These are phyloP conservation scores for Talaromyces sp. DNA, from an alignment of 2,329 filamentous ascomycete species.

Conservation along the genomic window DNA sequence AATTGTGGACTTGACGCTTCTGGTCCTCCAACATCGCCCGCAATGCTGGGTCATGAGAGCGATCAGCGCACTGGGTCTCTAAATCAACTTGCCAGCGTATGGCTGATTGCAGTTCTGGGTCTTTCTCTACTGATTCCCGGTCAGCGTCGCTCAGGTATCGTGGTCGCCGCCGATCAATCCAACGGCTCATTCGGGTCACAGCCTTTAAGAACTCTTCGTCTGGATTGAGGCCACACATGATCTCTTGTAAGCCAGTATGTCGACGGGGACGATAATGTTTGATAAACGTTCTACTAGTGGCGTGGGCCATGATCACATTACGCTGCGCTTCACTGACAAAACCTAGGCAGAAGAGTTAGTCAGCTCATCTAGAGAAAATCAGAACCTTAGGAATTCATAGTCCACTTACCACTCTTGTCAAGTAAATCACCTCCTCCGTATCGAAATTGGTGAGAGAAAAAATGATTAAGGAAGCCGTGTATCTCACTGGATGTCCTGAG, in stretches of 20 bases:
- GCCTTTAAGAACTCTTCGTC: slow-evolving; percentile 17
- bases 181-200: too few species aligned
- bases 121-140: slow-evolving; percentile 1
- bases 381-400: slow-evolving; percentile 1
- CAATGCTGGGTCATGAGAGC: slow-evolving; percentile 7
- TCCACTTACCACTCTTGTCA: slow-evolving; percentile 22
- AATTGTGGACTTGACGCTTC: slow-evolving; percentile 7
- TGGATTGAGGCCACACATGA: slow-evolving; percentile 24
- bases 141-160: slow-evolving; percentile 20
- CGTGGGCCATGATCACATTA: slow-evolving; percentile 27
- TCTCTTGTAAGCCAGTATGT: slow-evolving; percentile 20
- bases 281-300: slow-evolving; percentile 26
- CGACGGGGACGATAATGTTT: slow-evolving; percentile 23
- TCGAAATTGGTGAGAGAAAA: slow-evolving; percentile 27
- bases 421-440: slow-evolving; percentile 24
- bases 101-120: slow-evolving; percentile 4
- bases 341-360: slow-evolving; percentile 13
- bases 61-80: slow-evolving; percentile 1
- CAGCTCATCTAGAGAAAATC: slow-evolving; percentile 1
- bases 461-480: slow-evolving; percentile 18
- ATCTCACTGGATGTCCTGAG: slow-evolving; percentile 24
- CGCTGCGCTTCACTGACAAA: slow-evolving; percentile 26
- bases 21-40: slow-evolving; percentile 9
- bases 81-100: slow-evolving; percentile 2
- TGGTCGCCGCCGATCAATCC: too few species aligned